phyloP scores from a whole-genome alignment of 352 stramenopile species.

The Pythium coloratum region DNA sequence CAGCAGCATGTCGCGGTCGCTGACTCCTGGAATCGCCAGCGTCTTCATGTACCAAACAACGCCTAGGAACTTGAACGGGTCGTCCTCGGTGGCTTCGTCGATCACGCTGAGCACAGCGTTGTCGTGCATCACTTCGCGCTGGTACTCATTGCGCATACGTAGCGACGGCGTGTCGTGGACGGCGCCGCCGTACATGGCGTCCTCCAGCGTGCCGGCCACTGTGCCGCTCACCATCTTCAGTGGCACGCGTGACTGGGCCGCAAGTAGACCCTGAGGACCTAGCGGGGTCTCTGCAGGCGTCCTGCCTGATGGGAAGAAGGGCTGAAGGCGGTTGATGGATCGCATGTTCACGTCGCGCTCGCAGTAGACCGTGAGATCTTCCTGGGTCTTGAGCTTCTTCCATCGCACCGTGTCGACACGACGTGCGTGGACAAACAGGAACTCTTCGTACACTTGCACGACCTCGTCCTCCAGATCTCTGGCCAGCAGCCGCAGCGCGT shows the following conservation, averaged over 20 bases:
- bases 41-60: constrained; percentile 40
- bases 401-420: constrained; percentile 40
- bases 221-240: constrained; percentile 37
- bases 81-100: constrained; percentile 39
- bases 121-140: constrained; percentile 41
- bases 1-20: constrained; percentile 47
- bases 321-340: constrained; percentile 27
- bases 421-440: constrained; percentile 29
- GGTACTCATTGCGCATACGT: constrained; percentile 40
- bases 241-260: constrained; percentile 33
- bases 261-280: constrained; percentile 35
- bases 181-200: constrained; percentile 54
- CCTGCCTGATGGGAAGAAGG: constrained; percentile 22
- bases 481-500: constrained; percentile 34
- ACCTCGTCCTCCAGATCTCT: constrained; percentile 49
- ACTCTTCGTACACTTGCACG: constrained; percentile 48
- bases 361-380: constrained; percentile 42
- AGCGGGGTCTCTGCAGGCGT: constrained; percentile 19
- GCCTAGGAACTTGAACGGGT: constrained; percentile 64
- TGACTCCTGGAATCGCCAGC: constrained; percentile 31
- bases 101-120: constrained; percentile 45
- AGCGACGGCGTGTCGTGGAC: constrained; percentile 47
- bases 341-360: constrained; percentile 32
- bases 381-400: constrained; percentile 43
- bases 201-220: constrained; percentile 50